Evolutionary conservation across 163 green algal genomes (phyloP).

Genomic region (Dunaliella salina): DNA sequence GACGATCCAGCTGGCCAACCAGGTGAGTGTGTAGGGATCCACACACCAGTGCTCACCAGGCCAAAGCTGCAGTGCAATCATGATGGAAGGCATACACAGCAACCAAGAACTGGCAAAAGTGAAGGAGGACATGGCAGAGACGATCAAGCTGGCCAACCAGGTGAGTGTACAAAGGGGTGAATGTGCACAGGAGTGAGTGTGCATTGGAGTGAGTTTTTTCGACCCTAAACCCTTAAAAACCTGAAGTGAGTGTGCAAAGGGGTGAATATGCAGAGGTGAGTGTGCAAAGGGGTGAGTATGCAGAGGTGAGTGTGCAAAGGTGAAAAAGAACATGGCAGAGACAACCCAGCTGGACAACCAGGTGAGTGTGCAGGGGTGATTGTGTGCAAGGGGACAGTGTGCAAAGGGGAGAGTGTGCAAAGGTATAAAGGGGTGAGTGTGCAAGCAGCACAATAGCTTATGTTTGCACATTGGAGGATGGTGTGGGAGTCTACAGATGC

Average conservation of each 20-base stretch:
- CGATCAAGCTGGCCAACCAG: conserved; percentile 64
- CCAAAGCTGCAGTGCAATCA: too few relatives aligned
- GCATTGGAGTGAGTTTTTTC: too few relatives aligned
- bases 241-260: too few relatives aligned
- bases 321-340: conserved; percentile 76
- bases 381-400: too few relatives aligned
- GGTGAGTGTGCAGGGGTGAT: not conserved
- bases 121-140: conserved; percentile 76
- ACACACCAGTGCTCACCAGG: not conserved
- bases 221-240: too few relatives aligned
- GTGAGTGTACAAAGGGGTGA: not conserved
- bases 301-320: conserved; percentile 62
- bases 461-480: too few relatives aligned
- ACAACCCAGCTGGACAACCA: conserved; percentile 66
- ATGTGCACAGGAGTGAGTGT: conserved; percentile 68
- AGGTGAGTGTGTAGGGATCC: not conserved
- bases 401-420: too few relatives aligned
- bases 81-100: conserved; percentile 76
- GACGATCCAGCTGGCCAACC: conserved; percentile 66
- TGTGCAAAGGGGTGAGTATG: too few relatives aligned
- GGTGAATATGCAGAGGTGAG: too few relatives aligned
- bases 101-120: conserved; percentile 63
- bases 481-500: too few relatives aligned
- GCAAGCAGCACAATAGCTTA: too few relatives aligned
- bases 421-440: too few relatives aligned